These are phyloP conservation scores for Letharia columbiana DNA, from an alignment of 495 filamentous ascomycete genomes.

Conservation along the genomic window DNA sequence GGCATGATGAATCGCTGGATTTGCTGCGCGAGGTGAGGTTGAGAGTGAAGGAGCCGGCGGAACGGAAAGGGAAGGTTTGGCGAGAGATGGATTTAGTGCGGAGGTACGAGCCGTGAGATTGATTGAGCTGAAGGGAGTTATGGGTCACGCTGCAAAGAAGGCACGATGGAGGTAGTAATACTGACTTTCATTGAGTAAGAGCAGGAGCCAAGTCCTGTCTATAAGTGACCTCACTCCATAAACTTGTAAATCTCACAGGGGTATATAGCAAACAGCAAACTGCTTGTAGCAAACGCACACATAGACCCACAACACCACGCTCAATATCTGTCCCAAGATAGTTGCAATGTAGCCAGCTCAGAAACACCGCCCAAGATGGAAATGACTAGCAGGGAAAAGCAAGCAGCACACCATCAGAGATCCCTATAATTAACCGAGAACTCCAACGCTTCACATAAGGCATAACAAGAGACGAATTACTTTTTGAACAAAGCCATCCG, in stretches of 20 bases:
- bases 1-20: constrained; percentile 1
- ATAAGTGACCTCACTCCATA: neutral
- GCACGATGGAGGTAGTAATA: neutral
- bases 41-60: neutral
- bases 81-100: constrained; percentile 5
- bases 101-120: neutral
- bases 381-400: neutral
- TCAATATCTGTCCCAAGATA: neutral
- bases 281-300: neutral
- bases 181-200: neutral
- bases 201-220: neutral
- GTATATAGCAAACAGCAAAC: constrained; percentile 18
- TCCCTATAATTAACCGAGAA: neutral
- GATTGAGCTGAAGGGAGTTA: neutral
- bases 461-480: neutral
- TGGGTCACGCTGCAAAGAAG: neutral
- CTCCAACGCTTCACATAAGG: neutral
- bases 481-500: constrained; percentile 13
- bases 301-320: neutral
- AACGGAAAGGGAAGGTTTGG: constrained; percentile 7
- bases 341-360: neutral
- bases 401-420: neutral
- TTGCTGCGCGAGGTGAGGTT: neutral
- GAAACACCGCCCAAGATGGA: neutral
- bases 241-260: constrained; percentile 9